Base-by-base conservation (phyloP, 345 rosid genomes). In the Salix koriyanagi region DNA sequence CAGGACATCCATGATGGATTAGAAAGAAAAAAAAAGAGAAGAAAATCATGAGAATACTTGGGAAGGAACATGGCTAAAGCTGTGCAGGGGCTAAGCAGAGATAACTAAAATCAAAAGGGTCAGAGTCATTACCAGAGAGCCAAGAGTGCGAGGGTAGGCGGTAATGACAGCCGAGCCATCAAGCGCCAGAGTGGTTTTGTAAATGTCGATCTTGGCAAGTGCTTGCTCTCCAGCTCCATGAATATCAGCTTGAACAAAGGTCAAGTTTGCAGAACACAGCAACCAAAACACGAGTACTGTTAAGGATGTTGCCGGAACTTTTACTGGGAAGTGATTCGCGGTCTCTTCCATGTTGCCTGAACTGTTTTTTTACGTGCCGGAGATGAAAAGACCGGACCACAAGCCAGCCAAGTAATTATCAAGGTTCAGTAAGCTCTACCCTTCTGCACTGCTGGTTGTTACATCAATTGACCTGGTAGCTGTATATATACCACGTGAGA, bases 71-170 rank as follows among this genome's bases (percentile, higher is more conserved):
- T 41, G 12, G 44, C 44, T 25, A 23, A 8, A 36, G 14, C 15
- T 23, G 15, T 12, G 15, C 1, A 34, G 37, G 37, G 37, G 37
- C 37, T 34, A 34, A 5, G 37, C 37, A 16, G 32, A 58, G 58
- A 4, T 3, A 65, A 7, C 15, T 4, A 26, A 21, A n/a, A 1
- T 23, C 34, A 13, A 52, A 48, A 50, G 18, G 21, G 1, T 19
- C 6, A 69, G 39, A 61, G 5, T 4, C 1, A 19, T 54, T 64
- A 88, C 96, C 88, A 86, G 71, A 19, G 78, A 69, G 70, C 98
- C 96, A 74, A 94, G 93, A 79, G 75, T 36, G 19, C 30, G 12
- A 12, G 97, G 97, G 12, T 82, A 70, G 14, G 94, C 96, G 28
- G 28, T 79, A 58, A 92, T 64, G 11, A 66, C 42, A 71, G 86